Percentiles rank a stretch among this genome's conserved stretches.
Conservation (phyloP, 225 moss, liverwort and hornwort genomes). For the Physcomitrellopsis africana region DNA sequence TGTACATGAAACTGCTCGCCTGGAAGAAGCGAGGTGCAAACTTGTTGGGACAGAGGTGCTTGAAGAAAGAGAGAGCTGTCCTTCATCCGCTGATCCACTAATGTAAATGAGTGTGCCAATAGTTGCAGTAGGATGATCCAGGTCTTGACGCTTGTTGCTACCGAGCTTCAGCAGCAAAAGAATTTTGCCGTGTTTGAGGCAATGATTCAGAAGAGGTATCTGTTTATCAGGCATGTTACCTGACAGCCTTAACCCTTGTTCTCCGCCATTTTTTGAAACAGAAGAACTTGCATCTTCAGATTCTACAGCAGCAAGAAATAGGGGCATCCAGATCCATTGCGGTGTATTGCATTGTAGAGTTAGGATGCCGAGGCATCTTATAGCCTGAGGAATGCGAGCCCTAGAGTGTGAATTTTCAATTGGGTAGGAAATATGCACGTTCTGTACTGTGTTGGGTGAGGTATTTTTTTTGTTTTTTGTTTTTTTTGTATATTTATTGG, state of each 20-base stretch:
- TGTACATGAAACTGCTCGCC: neutral
- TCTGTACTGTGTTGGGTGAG: constrained; percentile 12
- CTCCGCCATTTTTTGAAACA: neutral
- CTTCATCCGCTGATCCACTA: constrained; percentile 2
- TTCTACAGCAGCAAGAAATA: neutral
- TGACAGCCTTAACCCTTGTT: neutral
- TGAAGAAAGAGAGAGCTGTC: neutral
- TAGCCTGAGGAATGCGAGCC: constrained; percentile 15
- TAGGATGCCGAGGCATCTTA: neutral
- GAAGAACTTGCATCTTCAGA: neutral
- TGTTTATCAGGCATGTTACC: no score
- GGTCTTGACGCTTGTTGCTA: no score
- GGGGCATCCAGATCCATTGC: neutral
- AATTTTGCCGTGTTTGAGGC: no score
- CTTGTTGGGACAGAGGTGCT: constrained; percentile 22
- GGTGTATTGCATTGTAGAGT: neutral
- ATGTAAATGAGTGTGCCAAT: neutral
- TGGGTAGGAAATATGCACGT: neutral
- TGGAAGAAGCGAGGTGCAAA: constrained; percentile 16
- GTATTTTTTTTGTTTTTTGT: neutral
- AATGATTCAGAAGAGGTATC: no score
- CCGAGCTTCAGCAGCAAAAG: no score
- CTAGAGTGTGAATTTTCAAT: neutral
- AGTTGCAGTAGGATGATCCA: no score
- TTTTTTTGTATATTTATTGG: constrained; percentile 11